Evolutionary conservation across 2,329 filamentous ascomycete genomes (phyloP), one percentile per base, ranked within the genome.

Genomic region (Claviceps cyperi): DNA sequence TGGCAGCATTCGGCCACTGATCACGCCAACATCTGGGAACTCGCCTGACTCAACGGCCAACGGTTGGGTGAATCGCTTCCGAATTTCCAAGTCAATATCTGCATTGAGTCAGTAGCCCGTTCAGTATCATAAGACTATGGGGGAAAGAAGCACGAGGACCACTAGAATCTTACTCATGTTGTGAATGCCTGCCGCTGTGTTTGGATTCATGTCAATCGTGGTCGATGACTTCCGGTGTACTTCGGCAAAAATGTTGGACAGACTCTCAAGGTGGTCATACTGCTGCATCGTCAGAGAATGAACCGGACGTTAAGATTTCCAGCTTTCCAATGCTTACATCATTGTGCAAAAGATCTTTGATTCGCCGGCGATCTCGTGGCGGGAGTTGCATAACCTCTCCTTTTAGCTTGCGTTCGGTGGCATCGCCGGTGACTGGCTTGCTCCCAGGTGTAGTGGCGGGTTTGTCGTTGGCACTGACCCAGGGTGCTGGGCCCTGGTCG

Each of bases 391-490:
- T 84, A 53, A 85, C 78, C 60, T 84, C 80, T 56, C 75, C 78
- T 67, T 84, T 84, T 46, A 84, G 63, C 56, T 74, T 74, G 57
- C 80, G 72, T 64, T 85, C 81, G 37, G 77, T 73, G 36, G 81
- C 78, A 70, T 84, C 81, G 28, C 79, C 79, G 28, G 76, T 78
- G 45, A 79, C 73, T 21, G 78, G 77, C 61, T 84, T 84, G 56
- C 69, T 75, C 54, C 76, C 75, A 35, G 74, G 67, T 41, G 70
- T 71, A 11, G 75, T 67, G 17, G 74, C 66, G 17, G 80, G 80
- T 58, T 84, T 84, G 58, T 84, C 81, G 59, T 84, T 83, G 50
- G 81, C 80, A 62, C 80, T 83, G 62, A 84, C 81, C 81, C 81
- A 85, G 53, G 78, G 78, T 46, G 81, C 81, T 59, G 82, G 74